Base-by-base conservation (phyloP, 2,329 filamentous ascomycete genomes). In the Raffaelea albimanens region DNA sequence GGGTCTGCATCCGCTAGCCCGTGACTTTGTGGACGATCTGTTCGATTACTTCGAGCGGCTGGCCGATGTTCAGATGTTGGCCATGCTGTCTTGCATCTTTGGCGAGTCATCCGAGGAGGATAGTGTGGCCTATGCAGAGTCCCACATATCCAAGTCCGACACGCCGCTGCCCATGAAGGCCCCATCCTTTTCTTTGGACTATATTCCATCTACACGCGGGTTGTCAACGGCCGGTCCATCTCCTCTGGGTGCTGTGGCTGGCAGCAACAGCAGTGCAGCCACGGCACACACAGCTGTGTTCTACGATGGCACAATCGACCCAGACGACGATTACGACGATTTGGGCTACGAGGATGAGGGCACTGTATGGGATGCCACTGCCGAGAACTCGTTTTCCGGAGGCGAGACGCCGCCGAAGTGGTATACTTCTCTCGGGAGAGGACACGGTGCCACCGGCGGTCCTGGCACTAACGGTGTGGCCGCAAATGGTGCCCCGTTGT, bases 1-100 rank as follows among this genome's bases (percentile, higher is more conserved):
- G 82, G 82, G 82, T 11, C 66, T 71, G 43, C 81, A 83, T 56
- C 82, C 82, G 4, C 64, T 85, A 42, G 82, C 80, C 2, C 73
- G 70, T 50, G 68, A 71, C n/a, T 70, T 83, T 36, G 78, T 85
- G 47, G 62, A 67, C 51, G 73, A 82, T 48, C 63, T 85, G n/a
- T 82, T 85, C 54, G 65, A 70, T 22, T 71, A 84, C 57, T 85
- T 78, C 57, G 81, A 84, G 59, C 70, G 64, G 45, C 67, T 73
- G 25, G 78, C 74, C 5, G 81, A 85, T 51, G 65, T 83, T 13
- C 82, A 85, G 60, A 85, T 85, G 82, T 59, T 85, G 46, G 82
- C 81, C 9, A 84, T 85, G 79, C 68, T 85, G 23, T 82, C 81
- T 2, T 85, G 82, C 59, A 75, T 85, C 49, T 84, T 85, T 58